Evolutionary conservation across 768 basidiomycete species (phyloP), one percentile per base, ranked within the genome.

Genomic region (Russula foetens): DNA sequence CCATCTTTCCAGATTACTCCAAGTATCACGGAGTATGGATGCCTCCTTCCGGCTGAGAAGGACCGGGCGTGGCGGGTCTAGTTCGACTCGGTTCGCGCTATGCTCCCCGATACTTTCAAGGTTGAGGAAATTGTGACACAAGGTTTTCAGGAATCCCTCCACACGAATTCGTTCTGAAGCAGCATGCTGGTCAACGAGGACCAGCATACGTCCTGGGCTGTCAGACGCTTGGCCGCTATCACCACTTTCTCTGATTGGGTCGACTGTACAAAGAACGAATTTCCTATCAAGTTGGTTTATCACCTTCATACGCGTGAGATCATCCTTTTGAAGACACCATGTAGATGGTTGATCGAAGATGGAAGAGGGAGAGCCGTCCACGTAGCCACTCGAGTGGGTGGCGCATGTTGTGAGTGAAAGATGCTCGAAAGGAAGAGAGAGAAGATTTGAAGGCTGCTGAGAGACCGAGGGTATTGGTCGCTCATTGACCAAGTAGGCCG

Each of bases 111-210:
- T 67, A 47, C 66, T 61, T 49, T 70, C 68, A 23, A 49, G 62
- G 11, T 70, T 67, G 62, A 85, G 78, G 70, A 82, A 92, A 15
- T 84, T 85, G 49, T 77, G 70, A 72, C 91, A 93, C n/a, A 93
- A 69, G 49, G 84, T 82, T 63, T 77, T 79, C 66, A 96, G 77
- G 70, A 91, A 88, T 28, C 75, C 73, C 74, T 99, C 97, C 60
- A 98, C 91, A 23, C 95, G 84, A 47, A 98, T 76, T 23, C 97
- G 85, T 73, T 99, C 97, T 69, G 97, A 92, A n/a, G 95, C 96
- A 14, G 97, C 97, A 70, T 99, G 97, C 71, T 99, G 97, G 75
- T 99, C 97, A 49, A 99, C 79, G 53, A 98, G 78, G 33, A 96
- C 76, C 31, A 98, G 79, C 1, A 73, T 69, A 56, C 48, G 49